A percentile compares a stretch with the other conserved stretches of the same genome.
Conservation (phyloP, 352 stramenopile species). For the Hyaloperonospora arabidopsidis region DNA sequence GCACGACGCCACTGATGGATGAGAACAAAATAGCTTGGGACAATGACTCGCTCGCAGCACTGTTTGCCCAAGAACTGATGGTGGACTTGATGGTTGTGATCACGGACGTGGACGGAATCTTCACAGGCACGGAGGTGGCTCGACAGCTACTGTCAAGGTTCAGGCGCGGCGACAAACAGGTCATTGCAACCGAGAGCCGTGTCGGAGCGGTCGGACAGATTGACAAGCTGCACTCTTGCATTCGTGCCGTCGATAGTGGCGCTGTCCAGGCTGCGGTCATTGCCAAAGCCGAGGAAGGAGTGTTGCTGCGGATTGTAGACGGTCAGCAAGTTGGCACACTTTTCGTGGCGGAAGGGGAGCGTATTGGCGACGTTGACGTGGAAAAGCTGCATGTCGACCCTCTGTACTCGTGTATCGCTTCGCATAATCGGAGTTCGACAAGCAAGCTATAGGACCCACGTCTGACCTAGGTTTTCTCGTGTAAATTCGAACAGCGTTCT, state of each 20-base stretch:
- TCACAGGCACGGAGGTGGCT: slow-evolving; percentile 20
- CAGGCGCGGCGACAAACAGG: slow-evolving; percentile 33
- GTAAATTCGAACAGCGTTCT: no score
- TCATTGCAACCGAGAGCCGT: slow-evolving; percentile 44
- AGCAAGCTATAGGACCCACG: slow-evolving; percentile 32
- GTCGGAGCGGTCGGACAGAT: slow-evolving; percentile 59
- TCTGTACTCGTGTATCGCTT: slow-evolving; percentile 57
- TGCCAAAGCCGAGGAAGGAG: slow-evolving; percentile 52
- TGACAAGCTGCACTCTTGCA: slow-evolving; percentile 77
- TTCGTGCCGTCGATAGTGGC: slow-evolving; percentile 68
- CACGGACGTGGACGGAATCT: slow-evolving; percentile 69
- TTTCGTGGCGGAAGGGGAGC: slow-evolving; percentile 41
- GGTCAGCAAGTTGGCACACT: slow-evolving; percentile 64
- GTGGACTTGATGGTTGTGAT: slow-evolving; percentile 74
- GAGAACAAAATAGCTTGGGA: slow-evolving; percentile 69
- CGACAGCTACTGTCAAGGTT: slow-evolving; percentile 44
- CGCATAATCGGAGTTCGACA: slow-evolving; percentile 16
- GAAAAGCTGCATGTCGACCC: slow-evolving; percentile 56
- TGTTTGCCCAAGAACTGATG: slow-evolving; percentile 65
- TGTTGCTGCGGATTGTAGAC: slow-evolving; percentile 53
- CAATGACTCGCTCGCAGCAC: slow-evolving; percentile 75
- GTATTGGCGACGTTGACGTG: slow-evolving; percentile 34
- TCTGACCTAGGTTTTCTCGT: no score
- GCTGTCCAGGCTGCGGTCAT: slow-evolving; percentile 53
- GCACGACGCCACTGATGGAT: slow-evolving; percentile 53